A percentile compares a stretch with the other conserved stretches of the same genome.
phyloP scores from a whole-genome alignment of 805 yeast species.

The Lipomyces yamadae region DNA sequence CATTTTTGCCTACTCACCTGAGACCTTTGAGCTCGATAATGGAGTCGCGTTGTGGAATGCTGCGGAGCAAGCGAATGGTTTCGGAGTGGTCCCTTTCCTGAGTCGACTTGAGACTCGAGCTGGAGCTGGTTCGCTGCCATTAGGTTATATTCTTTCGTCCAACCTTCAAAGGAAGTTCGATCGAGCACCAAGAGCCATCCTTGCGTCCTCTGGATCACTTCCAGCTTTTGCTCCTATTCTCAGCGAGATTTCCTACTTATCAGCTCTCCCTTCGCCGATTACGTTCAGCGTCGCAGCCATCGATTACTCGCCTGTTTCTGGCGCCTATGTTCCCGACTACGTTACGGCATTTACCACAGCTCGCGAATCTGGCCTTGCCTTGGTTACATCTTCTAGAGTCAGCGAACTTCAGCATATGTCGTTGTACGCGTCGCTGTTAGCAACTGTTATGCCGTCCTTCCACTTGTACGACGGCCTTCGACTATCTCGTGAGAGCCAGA shows the following conservation, averaged over 20 bases:
- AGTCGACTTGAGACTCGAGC: constrained; percentile 67
- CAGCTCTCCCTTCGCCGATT: constrained; percentile 57
- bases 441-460: constrained; percentile 60
- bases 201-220: constrained; percentile 72
- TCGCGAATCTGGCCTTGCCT: constrained; percentile 64
- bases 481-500: constrained; percentile 57
- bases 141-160: constrained; percentile 62
- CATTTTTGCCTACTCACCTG: constrained; percentile 71
- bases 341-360: constrained; percentile 66
- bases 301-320: constrained; percentile 61
- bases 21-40: constrained; percentile 63
- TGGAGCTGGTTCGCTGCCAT: constrained; percentile 80
- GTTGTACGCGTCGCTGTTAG: constrained; percentile 64
- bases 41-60: constrained; percentile 65
- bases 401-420: constrained; percentile 72
- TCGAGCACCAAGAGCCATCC: constrained; percentile 50
- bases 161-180: constrained; percentile 25
- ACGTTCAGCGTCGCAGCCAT: constrained; percentile 77
- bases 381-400: constrained; percentile 66
- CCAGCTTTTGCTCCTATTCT: constrained; percentile 69
- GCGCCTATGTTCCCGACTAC: constrained; percentile 66
- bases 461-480: constrained; percentile 83
- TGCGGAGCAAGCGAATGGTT: constrained; percentile 56
- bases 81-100: constrained; percentile 64
- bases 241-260: constrained; percentile 45